Evolutionary conservation across 768 basidiomycete species (phyloP), one percentile per base, ranked within the genome.

Genomic region (Goffeauzyma gilvescens): DNA sequence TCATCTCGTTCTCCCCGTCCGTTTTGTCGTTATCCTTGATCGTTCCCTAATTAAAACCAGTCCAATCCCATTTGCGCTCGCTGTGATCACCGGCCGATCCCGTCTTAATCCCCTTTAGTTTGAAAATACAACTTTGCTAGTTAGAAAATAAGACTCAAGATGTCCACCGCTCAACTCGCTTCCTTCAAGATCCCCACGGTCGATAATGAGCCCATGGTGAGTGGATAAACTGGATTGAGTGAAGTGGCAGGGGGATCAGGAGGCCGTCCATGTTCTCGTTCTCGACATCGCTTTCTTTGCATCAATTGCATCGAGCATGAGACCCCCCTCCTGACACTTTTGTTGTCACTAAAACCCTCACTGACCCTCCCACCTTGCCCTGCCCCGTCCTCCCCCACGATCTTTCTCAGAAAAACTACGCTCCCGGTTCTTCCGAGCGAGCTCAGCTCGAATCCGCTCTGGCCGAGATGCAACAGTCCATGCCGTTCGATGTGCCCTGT

Each of bases 121-220:
- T n/a, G n/a, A n/a, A n/a, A n/a, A n/a, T n/a, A n/a, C n/a, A 30
- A 30, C 28, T 30, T 9, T 30, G n/a, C 28, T n/a, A n/a, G n/a
- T n/a, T n/a, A n/a, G n/a, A n/a, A n/a, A n/a, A n/a, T n/a, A 35
- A 32, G 32, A 33, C 12, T 32, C 37, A 45, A 23, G 8, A 40
- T 46, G 27, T 48, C 46, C 21, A 61, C 52, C 21, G 52, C 61
- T 32, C 51, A 55, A 32, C 76, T 90, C 35, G 86, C 82, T 15
- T 54, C 74, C 4, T 93, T 89, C 76, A 79, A 78, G 60, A 73
- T 85, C 44, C 90, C 90, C 17, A 69, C 65, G 18, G 70, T 87
- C 58, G 72, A 80, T 43, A 98, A 98, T 76, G 93, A 96, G 66
- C 81, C 84, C 31, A 80, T 95, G 81, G 84, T 84, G 54, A 54